A percentile compares a stretch with the other conserved stretches of the same genome.
These are phyloP conservation scores for Petasospora rhodanensis DNA, from an alignment of 1,139 yeast genomes.

Conservation along the genomic window DNA sequence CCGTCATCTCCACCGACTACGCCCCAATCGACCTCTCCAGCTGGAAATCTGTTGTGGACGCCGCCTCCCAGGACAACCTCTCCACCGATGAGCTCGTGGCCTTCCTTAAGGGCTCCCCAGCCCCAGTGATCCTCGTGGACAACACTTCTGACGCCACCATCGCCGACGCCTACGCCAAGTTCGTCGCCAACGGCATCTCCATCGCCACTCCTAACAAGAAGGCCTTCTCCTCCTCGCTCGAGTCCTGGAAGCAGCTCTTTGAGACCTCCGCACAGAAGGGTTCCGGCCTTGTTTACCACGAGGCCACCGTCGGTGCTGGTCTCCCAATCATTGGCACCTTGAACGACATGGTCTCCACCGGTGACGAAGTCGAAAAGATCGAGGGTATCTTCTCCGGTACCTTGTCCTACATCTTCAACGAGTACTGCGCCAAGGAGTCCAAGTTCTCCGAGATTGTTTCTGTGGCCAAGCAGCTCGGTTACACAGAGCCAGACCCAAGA, in stretches of 20 bases:
- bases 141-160: slow-evolving; percentile 82
- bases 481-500: slow-evolving; percentile 99
- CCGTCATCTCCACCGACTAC: slow-evolving; percentile 65
- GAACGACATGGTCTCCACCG: slow-evolving; percentile 83
- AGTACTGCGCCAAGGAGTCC: slow-evolving; percentile 69
- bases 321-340: slow-evolving; percentile 88
- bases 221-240: slow-evolving; percentile 82
- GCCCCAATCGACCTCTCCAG: slow-evolving; percentile 58
- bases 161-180: slow-evolving; percentile 72
- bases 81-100: slow-evolving; percentile 52
- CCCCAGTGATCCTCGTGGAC: slow-evolving; percentile 83
- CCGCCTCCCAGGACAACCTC: slow-evolving; percentile 49
- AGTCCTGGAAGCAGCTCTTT: slow-evolving; percentile 74
- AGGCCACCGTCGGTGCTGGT: slow-evolving; percentile 99
- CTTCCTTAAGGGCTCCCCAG: slow-evolving; percentile 59
- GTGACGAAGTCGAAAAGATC: slow-evolving; percentile 83
- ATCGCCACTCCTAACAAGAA: slow-evolving; percentile 98
- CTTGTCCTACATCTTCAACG: slow-evolving; percentile 92
- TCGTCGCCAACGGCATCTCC: slow-evolving; percentile 75
- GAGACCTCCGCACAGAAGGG: slow-evolving; percentile 42
- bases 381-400: slow-evolving; percentile 98
- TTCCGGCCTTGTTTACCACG: slow-evolving; percentile 89
- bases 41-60: slow-evolving; percentile 45
- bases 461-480: slow-evolving; percentile 85
- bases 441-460: slow-evolving; percentile 87